Conservation (phyloP, 495 filamentous ascomycete species). For the Chaetomium cochliodes region DNA sequence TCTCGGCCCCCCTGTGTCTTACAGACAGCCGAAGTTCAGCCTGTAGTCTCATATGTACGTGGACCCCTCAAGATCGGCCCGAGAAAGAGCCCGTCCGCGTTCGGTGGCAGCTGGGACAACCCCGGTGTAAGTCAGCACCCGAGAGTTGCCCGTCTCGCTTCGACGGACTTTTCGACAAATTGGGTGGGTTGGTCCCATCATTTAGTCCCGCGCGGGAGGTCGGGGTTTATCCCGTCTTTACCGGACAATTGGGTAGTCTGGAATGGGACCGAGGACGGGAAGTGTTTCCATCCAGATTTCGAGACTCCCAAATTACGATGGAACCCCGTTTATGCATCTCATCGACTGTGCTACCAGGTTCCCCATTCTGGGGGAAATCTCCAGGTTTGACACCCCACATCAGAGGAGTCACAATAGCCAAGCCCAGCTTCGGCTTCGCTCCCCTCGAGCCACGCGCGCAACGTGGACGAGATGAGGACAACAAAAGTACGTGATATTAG, state of each 20-base stretch:
- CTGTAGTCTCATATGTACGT: neutral
- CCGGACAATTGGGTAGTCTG: neutral
- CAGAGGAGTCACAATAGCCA: too few species aligned
- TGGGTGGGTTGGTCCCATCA: neutral
- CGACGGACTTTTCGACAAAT: neutral
- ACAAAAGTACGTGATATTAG: neutral
- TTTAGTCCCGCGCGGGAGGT: neutral
- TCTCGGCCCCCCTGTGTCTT: neutral
- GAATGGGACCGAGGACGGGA: neutral
- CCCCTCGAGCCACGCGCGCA: too few species aligned
- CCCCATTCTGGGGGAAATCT: too few species aligned
- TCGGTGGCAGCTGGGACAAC: neutral
- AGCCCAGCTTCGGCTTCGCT: too few species aligned
- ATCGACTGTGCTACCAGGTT: too few species aligned
- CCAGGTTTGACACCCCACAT: neutral
- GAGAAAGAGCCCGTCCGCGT: neutral
- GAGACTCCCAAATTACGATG: neutral
- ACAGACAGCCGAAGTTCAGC: neutral
- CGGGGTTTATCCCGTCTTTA: conserved; percentile 1
- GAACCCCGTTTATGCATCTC: neutral
- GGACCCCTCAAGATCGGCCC: neutral
- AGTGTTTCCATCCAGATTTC: neutral
- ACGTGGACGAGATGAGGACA: neutral
- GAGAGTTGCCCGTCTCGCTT: neutral
- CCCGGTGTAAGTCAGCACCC: neutral